These are phyloP conservation scores for Phytophthora chlamydospora DNA, from an alignment of 352 stramenopile genomes.

Conservation along the genomic window DNA sequence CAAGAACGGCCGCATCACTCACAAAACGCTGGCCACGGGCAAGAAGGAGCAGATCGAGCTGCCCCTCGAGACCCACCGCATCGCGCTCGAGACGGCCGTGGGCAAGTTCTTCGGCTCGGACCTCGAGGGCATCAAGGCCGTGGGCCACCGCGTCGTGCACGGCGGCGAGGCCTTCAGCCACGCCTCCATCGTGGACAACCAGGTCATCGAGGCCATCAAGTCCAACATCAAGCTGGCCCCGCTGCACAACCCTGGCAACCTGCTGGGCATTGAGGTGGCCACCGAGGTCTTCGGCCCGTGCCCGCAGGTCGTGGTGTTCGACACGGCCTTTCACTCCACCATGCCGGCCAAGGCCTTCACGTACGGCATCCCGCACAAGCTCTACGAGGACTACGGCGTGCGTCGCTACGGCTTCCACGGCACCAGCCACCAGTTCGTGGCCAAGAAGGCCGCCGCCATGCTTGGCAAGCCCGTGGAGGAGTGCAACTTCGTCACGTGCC, in stretches of 20 bases:
- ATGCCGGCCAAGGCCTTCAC: conserved; percentile 83
- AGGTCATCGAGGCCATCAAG: conserved; percentile 62
- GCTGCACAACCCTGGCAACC: conserved; percentile 89
- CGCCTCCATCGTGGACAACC: conserved; percentile 57
- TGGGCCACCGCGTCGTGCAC: conserved; percentile 91
- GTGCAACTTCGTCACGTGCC: conserved; percentile 85
- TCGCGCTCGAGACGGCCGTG: conserved; percentile 65
- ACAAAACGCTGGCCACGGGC: conserved; percentile 59
- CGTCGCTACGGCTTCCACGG: conserved; percentile 92
- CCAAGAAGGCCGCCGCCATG: conserved; percentile 63
- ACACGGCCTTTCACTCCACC: conserved; percentile 91
- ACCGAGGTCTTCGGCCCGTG: conserved; percentile 72
- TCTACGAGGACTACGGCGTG: conserved; percentile 84
- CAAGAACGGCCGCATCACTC: conserved; percentile 69
- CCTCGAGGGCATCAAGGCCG: conserved; percentile 61
- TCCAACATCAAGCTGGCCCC: conserved; percentile 72
- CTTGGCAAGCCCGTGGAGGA: conserved; percentile 61
- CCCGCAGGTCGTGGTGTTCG: conserved; percentile 89
- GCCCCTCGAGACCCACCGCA: conserved; percentile 59
- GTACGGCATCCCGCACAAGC: conserved; percentile 82
- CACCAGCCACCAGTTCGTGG: conserved; percentile 89
- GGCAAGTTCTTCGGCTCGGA: conserved; percentile 63
- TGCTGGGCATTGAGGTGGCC: conserved; percentile 86
- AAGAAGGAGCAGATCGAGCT: conserved; percentile 61
- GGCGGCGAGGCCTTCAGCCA: conserved; percentile 79